phyloP scores from a whole-genome alignment of 805 yeast genomes.

The Lipomyces anomalus region DNA sequence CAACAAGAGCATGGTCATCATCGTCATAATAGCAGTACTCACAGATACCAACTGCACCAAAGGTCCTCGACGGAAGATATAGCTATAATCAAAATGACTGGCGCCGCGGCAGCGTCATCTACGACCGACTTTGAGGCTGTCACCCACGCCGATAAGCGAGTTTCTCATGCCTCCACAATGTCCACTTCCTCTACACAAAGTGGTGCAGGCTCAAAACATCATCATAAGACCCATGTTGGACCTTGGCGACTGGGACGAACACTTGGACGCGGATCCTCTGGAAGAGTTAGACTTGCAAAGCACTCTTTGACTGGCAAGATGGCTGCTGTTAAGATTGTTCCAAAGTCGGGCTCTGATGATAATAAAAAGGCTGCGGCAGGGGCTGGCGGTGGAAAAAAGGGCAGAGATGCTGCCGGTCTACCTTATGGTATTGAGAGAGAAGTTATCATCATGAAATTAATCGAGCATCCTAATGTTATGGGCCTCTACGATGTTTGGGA shows the following conservation, averaged over 20 bases:
- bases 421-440: slow-evolving; percentile 97
- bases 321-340: slow-evolving; percentile 95
- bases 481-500: slow-evolving; percentile 97
- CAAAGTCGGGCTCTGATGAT: slow-evolving; percentile 53
- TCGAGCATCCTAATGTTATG: slow-evolving; percentile 90
- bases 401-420: slow-evolving; percentile 51
- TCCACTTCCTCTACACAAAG: slow-evolving; percentile 40
- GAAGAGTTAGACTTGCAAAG: slow-evolving; percentile 87
- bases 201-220: slow-evolving; percentile 37
- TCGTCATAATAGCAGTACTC: no score
- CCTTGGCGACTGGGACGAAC: slow-evolving; percentile 97
- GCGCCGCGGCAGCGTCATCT: no score
- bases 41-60: no score
- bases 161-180: slow-evolving; percentile 42
- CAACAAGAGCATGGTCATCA: no score
- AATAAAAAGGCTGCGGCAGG: slow-evolving; percentile 30
- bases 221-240: slow-evolving; percentile 59
- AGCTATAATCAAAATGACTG: no score
- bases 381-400: slow-evolving; percentile 8
- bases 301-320: slow-evolving; percentile 77
- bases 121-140: no score
- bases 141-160: no score
- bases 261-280: slow-evolving; percentile 93
- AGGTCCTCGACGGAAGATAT: no score
- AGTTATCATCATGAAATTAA: slow-evolving; percentile 91